Conservation (phyloP, 2,329 filamentous ascomycete genomes). For the Cladosporium halotolerans region DNA sequence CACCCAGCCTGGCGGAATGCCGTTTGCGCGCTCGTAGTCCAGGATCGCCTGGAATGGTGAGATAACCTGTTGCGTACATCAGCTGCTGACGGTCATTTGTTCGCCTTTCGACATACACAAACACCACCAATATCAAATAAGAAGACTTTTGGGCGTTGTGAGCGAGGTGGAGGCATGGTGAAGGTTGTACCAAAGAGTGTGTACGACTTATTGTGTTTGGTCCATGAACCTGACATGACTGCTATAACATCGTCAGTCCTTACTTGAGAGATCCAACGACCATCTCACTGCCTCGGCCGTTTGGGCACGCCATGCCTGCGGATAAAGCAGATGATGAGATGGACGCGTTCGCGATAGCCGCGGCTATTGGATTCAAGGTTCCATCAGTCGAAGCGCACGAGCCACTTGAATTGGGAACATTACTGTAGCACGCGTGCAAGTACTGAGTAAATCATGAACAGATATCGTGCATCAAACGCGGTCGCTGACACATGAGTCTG, state of each 20-base stretch:
- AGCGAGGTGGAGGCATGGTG: conserved; percentile 18
- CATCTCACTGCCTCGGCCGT: neutral
- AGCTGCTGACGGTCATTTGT: neutral
- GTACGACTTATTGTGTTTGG: conserved; percentile 18
- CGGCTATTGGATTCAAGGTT: conserved; percentile 1
- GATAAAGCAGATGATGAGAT: neutral
- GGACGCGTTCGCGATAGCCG: conserved; percentile 1
- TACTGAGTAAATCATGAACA: neutral
- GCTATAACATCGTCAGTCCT: neutral
- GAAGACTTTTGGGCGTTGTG: conserved; percentile 57
- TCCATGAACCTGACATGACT: conserved; percentile 15
- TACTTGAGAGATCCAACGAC: neutral
- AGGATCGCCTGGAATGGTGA: conserved; percentile 92
- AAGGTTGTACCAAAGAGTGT: conserved; percentile 19
- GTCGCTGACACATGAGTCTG: neutral
- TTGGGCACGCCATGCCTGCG: neutral
- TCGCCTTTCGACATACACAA: conserved; percentile 62
- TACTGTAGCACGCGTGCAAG: neutral
- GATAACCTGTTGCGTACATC: conserved; percentile 54
- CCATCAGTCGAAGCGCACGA: neutral
- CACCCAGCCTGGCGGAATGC: conserved; percentile 81
- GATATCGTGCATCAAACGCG: neutral
- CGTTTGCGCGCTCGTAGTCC: conserved; percentile 72
- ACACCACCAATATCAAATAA: conserved; percentile 97
- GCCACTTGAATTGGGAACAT: neutral